Conservation (phyloP, 2,329 filamentous ascomycete species). For the Byssoonygena ceratinophila region DNA sequence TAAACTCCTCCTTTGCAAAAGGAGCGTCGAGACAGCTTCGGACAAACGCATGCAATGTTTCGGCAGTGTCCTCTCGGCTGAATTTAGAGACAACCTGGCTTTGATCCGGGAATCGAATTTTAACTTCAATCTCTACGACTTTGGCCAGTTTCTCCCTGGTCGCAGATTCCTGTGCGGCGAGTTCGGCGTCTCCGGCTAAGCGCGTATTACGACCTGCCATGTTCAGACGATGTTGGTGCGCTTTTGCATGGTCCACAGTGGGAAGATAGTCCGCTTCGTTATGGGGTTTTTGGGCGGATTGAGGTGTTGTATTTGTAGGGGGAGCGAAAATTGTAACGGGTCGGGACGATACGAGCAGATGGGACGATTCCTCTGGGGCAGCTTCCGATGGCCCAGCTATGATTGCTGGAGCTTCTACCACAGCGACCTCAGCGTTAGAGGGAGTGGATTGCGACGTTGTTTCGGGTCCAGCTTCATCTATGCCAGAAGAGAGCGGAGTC, state of each 20-base stretch:
- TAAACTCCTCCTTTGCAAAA: conserved; percentile 54
- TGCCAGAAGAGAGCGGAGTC: conserved; percentile 12
- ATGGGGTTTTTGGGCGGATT: conserved; percentile 56
- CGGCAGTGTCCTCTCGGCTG: conserved; percentile 55
- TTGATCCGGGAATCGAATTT: conserved; percentile 80
- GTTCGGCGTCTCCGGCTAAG: conserved; percentile 70
- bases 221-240: conserved; percentile 67
- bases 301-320: conserved; percentile 61
- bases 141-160: conserved; percentile 55
- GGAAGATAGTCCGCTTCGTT: conserved; percentile 71
- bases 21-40: conserved; percentile 55
- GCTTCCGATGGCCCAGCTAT: not conserved
- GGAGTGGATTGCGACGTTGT: conserved; percentile 5
- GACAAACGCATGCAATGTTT: conserved; percentile 64
- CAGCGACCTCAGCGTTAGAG: not conserved
- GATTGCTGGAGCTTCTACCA: not conserved
- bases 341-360: conserved; percentile 34
- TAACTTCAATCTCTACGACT: conserved; percentile 60
- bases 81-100: conserved; percentile 65
- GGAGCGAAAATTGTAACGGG: conserved; percentile 64
- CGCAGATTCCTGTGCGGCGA: conserved; percentile 57
- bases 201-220: conserved; percentile 65
- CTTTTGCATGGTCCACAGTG: conserved; percentile 71
- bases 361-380: conserved; percentile 19
- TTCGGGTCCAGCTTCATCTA: conserved; percentile 1